Evolutionary conservation across 2,329 filamentous ascomycete species (phyloP), one percentile per base, ranked within the genome.

Genomic region (Malbranchea cinnamomea): DNA sequence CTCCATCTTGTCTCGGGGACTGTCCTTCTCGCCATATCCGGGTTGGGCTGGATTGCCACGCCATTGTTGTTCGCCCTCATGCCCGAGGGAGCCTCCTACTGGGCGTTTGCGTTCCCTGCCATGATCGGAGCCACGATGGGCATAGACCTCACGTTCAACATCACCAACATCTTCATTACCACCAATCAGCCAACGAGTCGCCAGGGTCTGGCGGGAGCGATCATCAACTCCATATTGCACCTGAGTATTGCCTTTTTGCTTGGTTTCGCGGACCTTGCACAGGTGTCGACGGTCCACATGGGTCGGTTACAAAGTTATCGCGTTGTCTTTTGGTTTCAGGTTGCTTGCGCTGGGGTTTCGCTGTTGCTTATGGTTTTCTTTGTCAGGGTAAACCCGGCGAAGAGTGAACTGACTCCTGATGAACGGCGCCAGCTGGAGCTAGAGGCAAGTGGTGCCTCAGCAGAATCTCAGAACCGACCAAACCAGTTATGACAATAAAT

Each of bases 141-240:
- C 11, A 72, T 84, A 35, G 80, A 87, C 44, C 71, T 84, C 32
- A 72, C 71, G 5, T 84, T 76, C 54, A 82, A 77, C 45, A 67
- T 84, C 1, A 69, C 74, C 11, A 84, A 78, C 43, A 68, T 85
- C 35, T 85, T 80, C 52, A 78, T 83, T 48, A 83, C 78, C 0
- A 83, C 78, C 0, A 69, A 67, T 9, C 59, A 84, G 38, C 76
- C 78, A 0, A 60, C 62, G 4, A 63, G 67, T 8, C 63, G 72
- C 28, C 80, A 87, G 47, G 78, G 77, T 0, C 59, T 82, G 0
- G 79, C 78, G 0, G 77, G 78, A 1, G 78, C 72, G 0, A 50
- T 84, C 26, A 73, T 79, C 44, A 82, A 79, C 53, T 73, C 69
- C 27, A 53, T 82, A 2, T 48, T 83, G 17, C 78, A 81, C 43